Evolutionary conservation across 768 basidiomycete species (phyloP), one percentile per base, ranked within the genome.

Genomic region (Russula emetica): DNA sequence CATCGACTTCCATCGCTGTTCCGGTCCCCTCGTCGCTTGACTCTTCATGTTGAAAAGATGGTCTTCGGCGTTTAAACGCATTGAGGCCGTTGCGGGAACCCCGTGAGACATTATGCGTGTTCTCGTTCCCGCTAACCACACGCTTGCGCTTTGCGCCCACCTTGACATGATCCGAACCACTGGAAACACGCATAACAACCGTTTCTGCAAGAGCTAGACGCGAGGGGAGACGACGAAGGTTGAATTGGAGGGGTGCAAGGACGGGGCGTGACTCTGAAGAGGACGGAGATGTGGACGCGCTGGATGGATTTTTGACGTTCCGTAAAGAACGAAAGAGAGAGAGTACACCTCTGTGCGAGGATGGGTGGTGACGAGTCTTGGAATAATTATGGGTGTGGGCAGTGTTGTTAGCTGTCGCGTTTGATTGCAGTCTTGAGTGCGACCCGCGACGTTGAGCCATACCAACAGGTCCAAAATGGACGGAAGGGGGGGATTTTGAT

Each of bases 121-220:
- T 92, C 78, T 91, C 88, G 69, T 83, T 87, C 54, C 76, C 78
- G 74, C 84, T 84, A 64, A 79, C 79, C 70, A 86, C 83, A 82
- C 90, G 89, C 79, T 92, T 92, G 73, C 90, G 81, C 77, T 92
- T 92, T 44, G 82, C 76, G 62, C 90, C 90, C 58, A 80, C 76
- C 18, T 72, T 71, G 32, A 76, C 70, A 62, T 76, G 71, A 55
- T 71, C 62, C 45, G 69, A 72, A 24, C 69, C 72, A 63, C 67
- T 71, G 20, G 72, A 70, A 67, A 74, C 73, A 67, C 74, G 78
- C 78, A 80, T 79, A 51, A 74, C 66, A 59, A 73, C 76, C 70
- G 79, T 76, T 62, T 76, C 75, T 36, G 72, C 67, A 53, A 81
- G 68, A 57, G 79, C 72, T 59, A 76, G 71, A 69, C 89, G 83